Conservation (phyloP, 2,329 filamentous ascomycete species). For the Colletotrichum filicis region DNA sequence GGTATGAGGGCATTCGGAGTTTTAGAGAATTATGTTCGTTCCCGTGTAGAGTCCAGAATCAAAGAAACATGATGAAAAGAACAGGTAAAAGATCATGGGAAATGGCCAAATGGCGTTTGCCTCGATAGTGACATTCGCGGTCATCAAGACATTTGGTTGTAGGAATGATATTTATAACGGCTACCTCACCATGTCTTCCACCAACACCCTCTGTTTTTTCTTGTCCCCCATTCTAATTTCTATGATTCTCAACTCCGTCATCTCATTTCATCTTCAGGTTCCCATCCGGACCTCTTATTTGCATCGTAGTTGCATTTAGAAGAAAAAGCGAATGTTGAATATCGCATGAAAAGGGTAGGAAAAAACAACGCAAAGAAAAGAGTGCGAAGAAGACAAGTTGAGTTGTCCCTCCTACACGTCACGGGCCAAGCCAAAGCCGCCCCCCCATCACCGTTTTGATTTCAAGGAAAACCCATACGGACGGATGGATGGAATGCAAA, state of each 20-base stretch:
- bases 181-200: background rate
- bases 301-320: background rate
- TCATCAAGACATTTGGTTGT: background rate
- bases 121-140: background rate
- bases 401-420: constrained; percentile 12
- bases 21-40: constrained; percentile 8
- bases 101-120: too few species aligned
- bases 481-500: constrained; percentile 1
- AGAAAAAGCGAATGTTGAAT: constrained; percentile 32
- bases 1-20: background rate
- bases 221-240: background rate
- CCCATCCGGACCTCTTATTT: background rate
- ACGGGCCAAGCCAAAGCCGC: background rate
- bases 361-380: background rate
- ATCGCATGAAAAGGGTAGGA: constrained; percentile 30
- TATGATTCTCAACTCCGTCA: background rate
- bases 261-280: background rate
- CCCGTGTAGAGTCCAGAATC: background rate
- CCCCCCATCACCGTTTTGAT: background rate
- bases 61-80: background rate
- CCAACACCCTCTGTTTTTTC: background rate
- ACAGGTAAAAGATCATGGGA: too few species aligned
- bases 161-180: background rate
- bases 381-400: constrained; percentile 18
- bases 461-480: background rate